Base-by-base conservation (phyloP, 805 yeast genomes). In the Hagleromyces aurorensis region DNA sequence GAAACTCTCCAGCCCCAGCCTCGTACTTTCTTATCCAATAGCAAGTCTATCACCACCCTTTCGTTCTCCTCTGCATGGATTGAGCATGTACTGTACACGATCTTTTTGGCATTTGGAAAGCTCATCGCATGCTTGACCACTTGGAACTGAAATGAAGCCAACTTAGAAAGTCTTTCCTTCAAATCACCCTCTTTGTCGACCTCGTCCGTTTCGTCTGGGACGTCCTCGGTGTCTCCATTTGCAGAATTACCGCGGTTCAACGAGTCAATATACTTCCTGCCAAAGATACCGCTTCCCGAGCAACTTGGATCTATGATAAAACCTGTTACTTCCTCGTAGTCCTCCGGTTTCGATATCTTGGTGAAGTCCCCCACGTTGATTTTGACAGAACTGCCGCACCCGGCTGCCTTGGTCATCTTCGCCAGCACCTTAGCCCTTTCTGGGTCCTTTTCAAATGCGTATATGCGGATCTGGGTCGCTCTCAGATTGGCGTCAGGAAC, bases 241-340 rank as follows among this genome's bases (percentile, higher is more conserved):
- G 21, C 35, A 13, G 32, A 36, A 20, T 44, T 51, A 14, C 37
- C 55, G 14, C 57, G 49, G 37, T 69, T 53, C 7, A 44, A 29
- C 5, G 50, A 36, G 36, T 66, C 83, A 27, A 76, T 78, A 34
- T 69, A 60, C 2, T 78, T 82, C 20, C 94, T 63, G n/a, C 96
- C 96, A 61, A 89, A 89, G 23, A 91, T 91, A 3, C 99, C 99
- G 26, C 94, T 80, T 0, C 99, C 99, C 14, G 96, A 85, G 55
- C 99, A 91, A 3, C 96, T 84, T 0, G 99, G 99, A 55, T 91
- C 99, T 3, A 91, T 93, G 2, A 91, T 65, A 23, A 91, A 60
- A 0, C 94, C 95, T 0, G 84, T 76, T 4, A 85, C 80, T 11
- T 71, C 68, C 1, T 68, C 61, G 37, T 65, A 82, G 25, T 78